phyloP scores from a whole-genome alignment of 1,284 basidiomycete genomes.

The Austroboletus olivaceoglutinosus region DNA sequence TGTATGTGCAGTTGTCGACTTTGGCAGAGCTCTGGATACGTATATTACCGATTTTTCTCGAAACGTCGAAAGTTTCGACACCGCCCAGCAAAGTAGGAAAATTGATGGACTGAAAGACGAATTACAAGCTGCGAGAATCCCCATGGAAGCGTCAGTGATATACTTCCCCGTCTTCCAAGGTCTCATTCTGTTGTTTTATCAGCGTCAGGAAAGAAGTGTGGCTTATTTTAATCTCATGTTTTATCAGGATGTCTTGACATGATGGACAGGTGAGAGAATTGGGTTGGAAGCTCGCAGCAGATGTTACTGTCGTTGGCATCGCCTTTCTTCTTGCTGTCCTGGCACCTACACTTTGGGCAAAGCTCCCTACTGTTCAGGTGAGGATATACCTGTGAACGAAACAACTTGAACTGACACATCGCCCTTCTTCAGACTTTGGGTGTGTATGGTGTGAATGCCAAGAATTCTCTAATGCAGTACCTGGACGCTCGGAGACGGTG shows the following conservation, averaged over 20 bases:
- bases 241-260: background rate
- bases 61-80: conserved; percentile 7
- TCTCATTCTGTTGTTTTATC: conserved; percentile 4
- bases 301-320: conserved; percentile 18
- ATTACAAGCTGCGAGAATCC: conserved; percentile 5
- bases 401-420: background rate
- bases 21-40: conserved; percentile 14
- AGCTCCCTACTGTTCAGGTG: conserved; percentile 7
- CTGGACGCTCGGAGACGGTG: conserved; percentile 1
- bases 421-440: conserved; percentile 1
- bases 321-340: conserved; percentile 16
- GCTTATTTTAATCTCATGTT: background rate
- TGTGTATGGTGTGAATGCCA: conserved; percentile 5
- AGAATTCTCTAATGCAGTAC: conserved; percentile 4
- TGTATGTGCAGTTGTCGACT: conserved; percentile 10
- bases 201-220: conserved; percentile 19
- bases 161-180: background rate
- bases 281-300: conserved; percentile 16
- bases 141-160: conserved; percentile 19
- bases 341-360: conserved; percentile 9
- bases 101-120: conserved; percentile 3
- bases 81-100: conserved; percentile 7
- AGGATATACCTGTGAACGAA: background rate
- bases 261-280: conserved; percentile 14
- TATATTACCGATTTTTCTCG: conserved; percentile 18